phyloP scores from a whole-genome alignment of 345 rosid genomes.

The Pelargonium nanum region DNA sequence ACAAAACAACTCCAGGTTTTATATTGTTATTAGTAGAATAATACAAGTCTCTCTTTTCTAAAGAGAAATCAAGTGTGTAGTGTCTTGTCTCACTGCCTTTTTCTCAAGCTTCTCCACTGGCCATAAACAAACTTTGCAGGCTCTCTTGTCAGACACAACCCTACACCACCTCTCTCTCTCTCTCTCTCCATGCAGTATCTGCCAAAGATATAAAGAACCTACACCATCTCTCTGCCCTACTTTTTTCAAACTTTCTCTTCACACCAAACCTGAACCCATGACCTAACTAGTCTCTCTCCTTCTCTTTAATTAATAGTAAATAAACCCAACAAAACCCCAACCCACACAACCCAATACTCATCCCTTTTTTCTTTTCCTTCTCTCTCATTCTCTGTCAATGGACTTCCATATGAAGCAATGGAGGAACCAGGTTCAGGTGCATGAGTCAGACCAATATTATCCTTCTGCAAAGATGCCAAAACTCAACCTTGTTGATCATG shows the following conservation, averaged over 20 bases:
- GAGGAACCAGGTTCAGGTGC: slow-evolving; percentile 37
- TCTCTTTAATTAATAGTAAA: slow-evolving; percentile 2
- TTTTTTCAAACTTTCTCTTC: slow-evolving; percentile 30
- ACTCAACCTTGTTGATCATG: slow-evolving; percentile 29
- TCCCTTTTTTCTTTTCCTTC: slow-evolving; percentile 8
- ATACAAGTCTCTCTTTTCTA: too few species aligned
- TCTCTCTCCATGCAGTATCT: slow-evolving; percentile 18
- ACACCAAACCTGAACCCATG: slow-evolving; percentile 16
- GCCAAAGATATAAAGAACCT: slow-evolving; percentile 24
- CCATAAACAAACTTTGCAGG: slow-evolving; percentile 47
- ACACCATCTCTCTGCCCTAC: slow-evolving; percentile 4
- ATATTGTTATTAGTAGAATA: too few species aligned
- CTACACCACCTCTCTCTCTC: slow-evolving; percentile 14
- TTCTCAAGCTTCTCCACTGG: slow-evolving; percentile 43
- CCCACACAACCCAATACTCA: slow-evolving; percentile 3
- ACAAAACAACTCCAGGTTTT: slow-evolving; percentile 39
- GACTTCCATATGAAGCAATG: slow-evolving; percentile 48
- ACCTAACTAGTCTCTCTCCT: not conserved
- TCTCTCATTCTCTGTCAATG: slow-evolving; percentile 40
- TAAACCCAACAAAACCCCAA: slow-evolving; percentile 6
- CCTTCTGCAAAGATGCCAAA: slow-evolving; percentile 64
- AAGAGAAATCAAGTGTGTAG: slow-evolving; percentile 5
- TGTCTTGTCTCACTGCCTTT: slow-evolving; percentile 67
- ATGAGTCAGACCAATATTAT: slow-evolving; percentile 25
- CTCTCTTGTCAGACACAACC: slow-evolving; percentile 36